Evolutionary conservation across 2,329 filamentous ascomycete genomes (phyloP).

Genomic region (Curvularia hawaiiensis): DNA sequence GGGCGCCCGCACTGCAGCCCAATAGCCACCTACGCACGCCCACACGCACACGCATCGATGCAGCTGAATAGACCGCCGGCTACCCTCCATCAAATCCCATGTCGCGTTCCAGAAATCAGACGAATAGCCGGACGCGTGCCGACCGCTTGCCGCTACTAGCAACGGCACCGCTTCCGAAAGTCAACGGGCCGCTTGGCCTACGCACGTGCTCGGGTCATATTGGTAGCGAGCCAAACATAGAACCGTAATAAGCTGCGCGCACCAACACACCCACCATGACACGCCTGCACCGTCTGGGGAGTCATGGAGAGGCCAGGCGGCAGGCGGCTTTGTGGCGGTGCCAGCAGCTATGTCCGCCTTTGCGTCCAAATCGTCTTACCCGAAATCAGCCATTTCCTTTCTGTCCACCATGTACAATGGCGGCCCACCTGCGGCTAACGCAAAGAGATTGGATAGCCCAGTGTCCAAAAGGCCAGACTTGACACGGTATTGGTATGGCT

Average conservation of each 20-base stretch:
- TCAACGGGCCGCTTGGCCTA: slow-evolving; percentile 16
- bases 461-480: slow-evolving; percentile 26
- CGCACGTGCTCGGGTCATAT: slow-evolving; percentile 26
- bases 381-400: slow-evolving; percentile 23
- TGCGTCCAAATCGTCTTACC: slow-evolving; percentile 26
- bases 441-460: slow-evolving; percentile 32
- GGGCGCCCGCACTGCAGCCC: slow-evolving; percentile 1
- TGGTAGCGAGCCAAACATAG: slow-evolving; percentile 25
- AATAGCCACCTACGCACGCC: slow-evolving; percentile 7
- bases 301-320: slow-evolving; percentile 12
- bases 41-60: neutral
- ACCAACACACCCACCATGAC: slow-evolving; percentile 19
- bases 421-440: slow-evolving; percentile 23
- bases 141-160: slow-evolving; percentile 18
- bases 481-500: slow-evolving; percentile 31
- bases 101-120: slow-evolving; percentile 22
- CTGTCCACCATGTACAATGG: slow-evolving; percentile 24
- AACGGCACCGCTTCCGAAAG: slow-evolving; percentile 26
- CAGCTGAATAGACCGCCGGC: slow-evolving; percentile 6
- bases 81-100: slow-evolving; percentile 1
- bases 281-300: slow-evolving; percentile 15
- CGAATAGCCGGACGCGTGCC: slow-evolving; percentile 17
- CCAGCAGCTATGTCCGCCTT: slow-evolving; percentile 22
- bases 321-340: slow-evolving; percentile 32
- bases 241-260: slow-evolving; percentile 17